Base-by-base conservation (phyloP, 805 yeast species). In the Yamadazyma kitorensis region DNA sequence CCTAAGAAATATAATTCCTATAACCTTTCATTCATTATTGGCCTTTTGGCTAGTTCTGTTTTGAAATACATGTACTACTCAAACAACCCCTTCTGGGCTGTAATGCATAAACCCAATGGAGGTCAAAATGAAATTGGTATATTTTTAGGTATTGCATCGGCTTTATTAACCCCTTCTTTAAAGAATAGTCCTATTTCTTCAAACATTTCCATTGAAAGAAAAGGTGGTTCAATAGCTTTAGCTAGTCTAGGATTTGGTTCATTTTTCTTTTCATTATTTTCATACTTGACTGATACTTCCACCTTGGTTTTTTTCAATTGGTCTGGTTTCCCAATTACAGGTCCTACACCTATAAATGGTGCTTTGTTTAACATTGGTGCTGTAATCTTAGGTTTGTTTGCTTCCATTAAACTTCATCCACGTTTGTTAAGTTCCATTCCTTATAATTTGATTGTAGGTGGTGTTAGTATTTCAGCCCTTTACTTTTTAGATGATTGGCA, bases 11-110 rank as follows among this genome's bases (percentile, higher is more conserved):
- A 56, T 44, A 55, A 63, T 33, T 70, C 72, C 27, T 76, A 74
- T 44, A 64, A 78, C 4, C 53, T 78, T 3, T 68, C 89, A 3
- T 79, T 82, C 44, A 55, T 78, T 1, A 41, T 84, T 17, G 98
- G 98, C 12, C 68, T 93, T 39, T 66, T 85, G 27, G 55, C 78
- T 4, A 78, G 96, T 1, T 76, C 88, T 1, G 74, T 86, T 19
- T 68, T 86, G 13, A 93, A 93, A 53, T 83, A 74, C 61, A 76
- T 82, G 7, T 76, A 72, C 48, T 83, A 76, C 61, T 78, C 98
- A 2, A 89, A 89, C 54, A 93, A 93, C 55, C 98, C 98, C 24
- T 68, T 88, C 30, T 93, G 98, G 98, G 95, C 98, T 18, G 83
- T 89, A 32, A 81, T 93, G 89, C 81, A 88, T 55, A 70, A 70